phyloP scores from a whole-genome alignment of 2,329 filamentous ascomycete species.

The Sordariomycetes sp. region DNA sequence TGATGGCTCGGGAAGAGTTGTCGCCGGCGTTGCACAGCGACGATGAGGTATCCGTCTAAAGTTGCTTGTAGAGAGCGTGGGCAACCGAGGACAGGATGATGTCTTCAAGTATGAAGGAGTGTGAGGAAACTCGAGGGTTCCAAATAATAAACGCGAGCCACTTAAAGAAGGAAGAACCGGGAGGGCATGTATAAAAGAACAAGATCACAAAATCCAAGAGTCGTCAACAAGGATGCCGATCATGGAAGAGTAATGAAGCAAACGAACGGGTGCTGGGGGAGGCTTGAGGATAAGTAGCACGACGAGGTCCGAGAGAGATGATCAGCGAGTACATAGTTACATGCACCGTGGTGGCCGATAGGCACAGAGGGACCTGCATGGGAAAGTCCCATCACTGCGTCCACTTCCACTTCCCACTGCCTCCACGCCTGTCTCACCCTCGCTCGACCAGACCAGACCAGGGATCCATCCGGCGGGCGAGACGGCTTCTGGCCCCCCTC shows the following conservation, averaged over 20 bases:
- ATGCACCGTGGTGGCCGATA: constrained; percentile 1
- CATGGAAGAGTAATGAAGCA: constrained; percentile 26
- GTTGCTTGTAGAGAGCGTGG: too few relatives aligned
- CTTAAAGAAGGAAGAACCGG: constrained; percentile 40
- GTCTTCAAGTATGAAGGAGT: constrained; percentile 27
- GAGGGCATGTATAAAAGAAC: constrained; percentile 35
- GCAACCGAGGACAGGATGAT: too few relatives aligned
- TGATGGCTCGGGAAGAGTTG: background rate
- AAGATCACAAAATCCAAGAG: constrained; percentile 28
- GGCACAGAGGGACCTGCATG: constrained; percentile 8
- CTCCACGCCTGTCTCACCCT: constrained; percentile 44
- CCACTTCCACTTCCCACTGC: constrained; percentile 14
- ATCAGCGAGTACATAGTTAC: too few relatives aligned
- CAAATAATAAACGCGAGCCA: constrained; percentile 32
- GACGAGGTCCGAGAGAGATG: constrained; percentile 24
- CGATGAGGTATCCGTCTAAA: too few relatives aligned
- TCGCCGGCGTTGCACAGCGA: too few relatives aligned
- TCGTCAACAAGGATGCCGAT: constrained; percentile 39
- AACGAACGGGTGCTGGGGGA: constrained; percentile 27
- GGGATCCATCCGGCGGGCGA: constrained; percentile 11
- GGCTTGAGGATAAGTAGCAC: constrained; percentile 18
- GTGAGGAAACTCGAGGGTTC: constrained; percentile 31
- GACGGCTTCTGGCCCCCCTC: constrained; percentile 11
- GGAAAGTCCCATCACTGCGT: background rate
- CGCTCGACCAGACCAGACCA: constrained; percentile 13